These are phyloP conservation scores for Schizosaccharomyces lindneri DNA, from an alignment of 805 yeast species.

Conservation along the genomic window DNA sequence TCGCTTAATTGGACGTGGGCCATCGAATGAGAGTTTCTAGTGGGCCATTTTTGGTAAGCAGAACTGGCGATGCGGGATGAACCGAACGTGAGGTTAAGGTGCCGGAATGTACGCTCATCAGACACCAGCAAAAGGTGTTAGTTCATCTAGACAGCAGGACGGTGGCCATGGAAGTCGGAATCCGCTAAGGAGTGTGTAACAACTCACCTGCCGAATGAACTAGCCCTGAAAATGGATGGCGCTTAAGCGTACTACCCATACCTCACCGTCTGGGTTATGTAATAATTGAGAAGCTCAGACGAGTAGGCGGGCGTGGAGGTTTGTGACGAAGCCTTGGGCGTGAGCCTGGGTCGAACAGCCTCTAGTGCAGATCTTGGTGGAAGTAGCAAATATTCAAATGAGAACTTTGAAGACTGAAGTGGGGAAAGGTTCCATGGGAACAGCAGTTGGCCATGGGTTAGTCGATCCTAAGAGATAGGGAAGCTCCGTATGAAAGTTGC, in stretches of 20 bases:
- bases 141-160: conserved; percentile 20
- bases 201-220: conserved; percentile 24
- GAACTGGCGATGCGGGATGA: conserved; percentile 25
- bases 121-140: conserved; percentile 23
- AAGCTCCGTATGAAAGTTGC: conserved; percentile 19
- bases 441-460: conserved; percentile 21
- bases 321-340: conserved; percentile 20
- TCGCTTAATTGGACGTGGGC: conserved; percentile 20
- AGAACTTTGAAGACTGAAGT: conserved; percentile 21
- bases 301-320: conserved; percentile 22
- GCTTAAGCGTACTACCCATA: conserved; percentile 20
- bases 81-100: conserved; percentile 20
- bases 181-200: conserved; percentile 21
- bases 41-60: conserved; percentile 25
- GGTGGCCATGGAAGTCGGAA: conserved; percentile 29
- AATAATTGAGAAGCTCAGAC: conserved; percentile 15
- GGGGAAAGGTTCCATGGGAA: conserved; percentile 21
- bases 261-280: conserved; percentile 17
- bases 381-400: conserved; percentile 20
- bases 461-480: conserved; percentile 22
- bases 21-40: conserved; percentile 21
- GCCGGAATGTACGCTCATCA: conserved; percentile 22
- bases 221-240: conserved; percentile 19
- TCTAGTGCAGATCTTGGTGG: conserved; percentile 22
- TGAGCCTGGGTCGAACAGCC: conserved; percentile 20